A percentile compares a stretch with the other conserved stretches of the same genome.
Conservation (phyloP, 202 grass and related monocot genomes). For the Miscanthus sacchariflorus region DNA sequence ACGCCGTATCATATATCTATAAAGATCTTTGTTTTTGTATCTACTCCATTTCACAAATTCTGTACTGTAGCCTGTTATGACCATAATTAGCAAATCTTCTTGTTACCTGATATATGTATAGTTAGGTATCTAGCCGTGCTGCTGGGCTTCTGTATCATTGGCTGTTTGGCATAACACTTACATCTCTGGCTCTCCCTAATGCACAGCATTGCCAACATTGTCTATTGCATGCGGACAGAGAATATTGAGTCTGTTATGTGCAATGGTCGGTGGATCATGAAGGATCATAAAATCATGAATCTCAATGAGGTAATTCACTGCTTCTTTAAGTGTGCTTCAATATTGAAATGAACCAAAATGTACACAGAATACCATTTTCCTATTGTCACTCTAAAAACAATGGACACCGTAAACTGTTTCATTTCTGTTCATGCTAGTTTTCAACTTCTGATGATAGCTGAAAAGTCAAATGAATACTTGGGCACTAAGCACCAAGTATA, state of each 20-base stretch:
- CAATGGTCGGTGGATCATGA: slow-evolving; percentile 96
- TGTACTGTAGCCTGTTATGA: neutral
- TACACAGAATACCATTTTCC: neutral
- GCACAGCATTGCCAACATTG: slow-evolving; percentile 80
- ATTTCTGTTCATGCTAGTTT: neutral
- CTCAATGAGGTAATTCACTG: slow-evolving; percentile 75
- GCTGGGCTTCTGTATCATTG: slow-evolving; percentile 10
- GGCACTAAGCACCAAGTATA: neutral
- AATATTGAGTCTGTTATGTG: slow-evolving; percentile 97
- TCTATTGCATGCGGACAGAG: slow-evolving; percentile 92
- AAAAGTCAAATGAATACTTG: neutral
- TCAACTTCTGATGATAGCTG: neutral
- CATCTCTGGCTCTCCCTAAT: slow-evolving; percentile 21
- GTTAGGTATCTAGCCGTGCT: neutral
- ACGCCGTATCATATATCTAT: no score
- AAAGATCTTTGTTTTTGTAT: neutral
- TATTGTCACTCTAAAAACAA: slow-evolving; percentile 1
- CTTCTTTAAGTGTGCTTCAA: slow-evolving; percentile 6
- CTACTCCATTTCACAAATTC: neutral
- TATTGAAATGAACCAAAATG: neutral
- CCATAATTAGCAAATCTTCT: neutral
- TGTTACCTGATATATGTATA: slow-evolving; percentile 1
- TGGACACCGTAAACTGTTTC: neutral
- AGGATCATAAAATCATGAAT: slow-evolving; percentile 75
- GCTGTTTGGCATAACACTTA: slow-evolving; percentile 7